Conservation (phyloP, 208 protist species). For the Porcisia deanei region DNA sequence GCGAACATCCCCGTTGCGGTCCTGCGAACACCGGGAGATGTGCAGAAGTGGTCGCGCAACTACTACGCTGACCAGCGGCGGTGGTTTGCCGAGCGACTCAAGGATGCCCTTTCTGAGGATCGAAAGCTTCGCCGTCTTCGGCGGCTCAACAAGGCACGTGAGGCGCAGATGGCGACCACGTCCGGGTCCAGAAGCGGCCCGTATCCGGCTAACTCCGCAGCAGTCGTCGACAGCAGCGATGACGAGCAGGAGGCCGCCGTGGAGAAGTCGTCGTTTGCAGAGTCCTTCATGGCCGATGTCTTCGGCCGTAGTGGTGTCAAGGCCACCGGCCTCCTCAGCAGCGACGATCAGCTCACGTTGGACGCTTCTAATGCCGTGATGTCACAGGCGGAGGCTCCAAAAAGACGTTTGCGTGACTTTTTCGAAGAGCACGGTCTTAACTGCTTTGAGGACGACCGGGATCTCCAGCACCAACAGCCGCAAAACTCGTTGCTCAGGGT, state of each 20-base stretch:
- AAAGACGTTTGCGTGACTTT: conserved; percentile 53
- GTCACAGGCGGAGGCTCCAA: conserved; percentile 19
- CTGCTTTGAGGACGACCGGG: conserved; percentile 38
- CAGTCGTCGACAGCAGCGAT: conserved; percentile 25
- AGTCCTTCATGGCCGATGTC: conserved; percentile 1
- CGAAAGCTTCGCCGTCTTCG: conserved; percentile 28
- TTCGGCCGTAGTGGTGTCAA: background rate
- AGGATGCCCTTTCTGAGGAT: conserved; percentile 49
- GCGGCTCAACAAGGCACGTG: conserved; percentile 3
- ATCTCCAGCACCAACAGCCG: conserved; percentile 8
- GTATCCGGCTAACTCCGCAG: background rate
- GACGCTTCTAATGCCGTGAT: conserved; percentile 16
- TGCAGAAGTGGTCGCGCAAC: conserved; percentile 62
- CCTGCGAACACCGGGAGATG: conserved; percentile 46
- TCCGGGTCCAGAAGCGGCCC: background rate
- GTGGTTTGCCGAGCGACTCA: conserved; percentile 63
- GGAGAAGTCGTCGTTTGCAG: conserved; percentile 5
- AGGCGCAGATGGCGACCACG: background rate
- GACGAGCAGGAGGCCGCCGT: conserved; percentile 20
- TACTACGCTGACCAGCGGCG: conserved; percentile 64
- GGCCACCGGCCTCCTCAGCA: background rate
- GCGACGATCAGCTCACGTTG: conserved; percentile 11
- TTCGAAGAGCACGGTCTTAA: conserved; percentile 70
- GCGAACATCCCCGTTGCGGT: conserved; percentile 65
- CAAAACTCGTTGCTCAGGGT: background rate